Percentiles rank a stretch among this genome's conserved stretches.
Conservation (phyloP, 129 eudicot species). For the Arctium minus region DNA sequence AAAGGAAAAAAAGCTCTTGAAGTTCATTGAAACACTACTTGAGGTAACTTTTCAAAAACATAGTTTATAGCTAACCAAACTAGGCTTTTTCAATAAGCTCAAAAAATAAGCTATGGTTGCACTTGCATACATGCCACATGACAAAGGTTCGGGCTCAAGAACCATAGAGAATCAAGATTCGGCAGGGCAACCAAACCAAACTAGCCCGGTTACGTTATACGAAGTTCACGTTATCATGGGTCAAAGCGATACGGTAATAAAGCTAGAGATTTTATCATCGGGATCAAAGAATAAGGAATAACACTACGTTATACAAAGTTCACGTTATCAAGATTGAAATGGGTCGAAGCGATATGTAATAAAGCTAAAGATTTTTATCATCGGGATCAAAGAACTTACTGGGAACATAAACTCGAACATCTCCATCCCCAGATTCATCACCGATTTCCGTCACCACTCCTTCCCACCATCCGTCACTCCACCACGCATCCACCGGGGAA, state of each 20-base stretch:
- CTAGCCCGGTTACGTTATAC: background rate
- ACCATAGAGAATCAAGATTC: background rate
- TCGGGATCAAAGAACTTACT: constrained; percentile 38
- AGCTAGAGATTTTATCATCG: background rate
- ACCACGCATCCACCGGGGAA: constrained; percentile 88
- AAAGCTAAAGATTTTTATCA: background rate
- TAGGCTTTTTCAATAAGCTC: background rate
- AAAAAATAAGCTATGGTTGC: background rate
- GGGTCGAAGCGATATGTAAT: background rate
- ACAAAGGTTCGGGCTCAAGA: background rate
- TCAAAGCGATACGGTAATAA: background rate
- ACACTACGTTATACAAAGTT: background rate
- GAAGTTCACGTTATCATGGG: background rate
- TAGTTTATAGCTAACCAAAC: background rate
- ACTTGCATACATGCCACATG: too few species aligned
- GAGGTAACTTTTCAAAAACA: background rate
- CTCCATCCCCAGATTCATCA: constrained; percentile 37
- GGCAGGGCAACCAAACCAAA: background rate
- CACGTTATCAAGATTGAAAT: background rate
- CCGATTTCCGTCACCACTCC: constrained; percentile 56
- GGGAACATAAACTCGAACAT: constrained; percentile 65
- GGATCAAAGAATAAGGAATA: background rate
- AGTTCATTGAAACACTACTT: background rate
- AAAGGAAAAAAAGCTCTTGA: too few species aligned
- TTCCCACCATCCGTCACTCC: constrained; percentile 99